Percentiles rank a stretch among this genome's conserved stretches.
Conservation (phyloP, 441 rosid species). For the Erysimum cheiri region DNA sequence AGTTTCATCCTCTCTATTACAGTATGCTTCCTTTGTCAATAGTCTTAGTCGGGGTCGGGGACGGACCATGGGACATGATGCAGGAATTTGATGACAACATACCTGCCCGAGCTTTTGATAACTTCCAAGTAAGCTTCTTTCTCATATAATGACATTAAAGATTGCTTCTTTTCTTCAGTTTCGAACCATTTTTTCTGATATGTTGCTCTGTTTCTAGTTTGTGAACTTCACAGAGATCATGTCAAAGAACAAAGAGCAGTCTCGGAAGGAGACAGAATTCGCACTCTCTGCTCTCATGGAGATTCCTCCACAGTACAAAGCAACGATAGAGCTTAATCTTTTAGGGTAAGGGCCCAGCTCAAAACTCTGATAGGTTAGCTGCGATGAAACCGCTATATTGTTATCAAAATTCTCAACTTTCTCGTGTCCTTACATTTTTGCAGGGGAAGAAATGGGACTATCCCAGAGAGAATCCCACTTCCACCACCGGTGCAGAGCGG, state of each 20-base stretch:
- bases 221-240: conserved; percentile 79
- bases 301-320: conserved; percentile 77
- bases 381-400: not conserved
- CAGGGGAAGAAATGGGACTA: conserved; percentile 55
- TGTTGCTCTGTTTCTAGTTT: conserved; percentile 51
- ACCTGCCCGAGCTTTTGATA: conserved; percentile 79
- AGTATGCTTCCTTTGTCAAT: conserved; percentile 76
- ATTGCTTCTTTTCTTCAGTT: not conserved
- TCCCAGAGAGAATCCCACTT: conserved; percentile 62
- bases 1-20: conserved; percentile 35
- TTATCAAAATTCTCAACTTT: not conserved
- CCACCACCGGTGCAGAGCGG: conserved; percentile 60
- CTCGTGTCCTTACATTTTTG: conserved; percentile 25
- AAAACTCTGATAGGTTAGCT: conserved; percentile 1
- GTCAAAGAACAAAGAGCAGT: conserved; percentile 57
- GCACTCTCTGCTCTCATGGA: conserved; percentile 82
- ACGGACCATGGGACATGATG: conserved; percentile 91
- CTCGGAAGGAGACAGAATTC: conserved; percentile 69
- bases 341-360: conserved; percentile 53
- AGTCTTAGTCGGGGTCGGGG: conserved; percentile 79
- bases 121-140: conserved; percentile 60
- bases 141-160: not conserved
- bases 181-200: not conserved
- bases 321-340: conserved; percentile 65
- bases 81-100: conserved; percentile 78